Conservation (phyloP, 75 land plant species). For the Pinus albicaulis region DNA sequence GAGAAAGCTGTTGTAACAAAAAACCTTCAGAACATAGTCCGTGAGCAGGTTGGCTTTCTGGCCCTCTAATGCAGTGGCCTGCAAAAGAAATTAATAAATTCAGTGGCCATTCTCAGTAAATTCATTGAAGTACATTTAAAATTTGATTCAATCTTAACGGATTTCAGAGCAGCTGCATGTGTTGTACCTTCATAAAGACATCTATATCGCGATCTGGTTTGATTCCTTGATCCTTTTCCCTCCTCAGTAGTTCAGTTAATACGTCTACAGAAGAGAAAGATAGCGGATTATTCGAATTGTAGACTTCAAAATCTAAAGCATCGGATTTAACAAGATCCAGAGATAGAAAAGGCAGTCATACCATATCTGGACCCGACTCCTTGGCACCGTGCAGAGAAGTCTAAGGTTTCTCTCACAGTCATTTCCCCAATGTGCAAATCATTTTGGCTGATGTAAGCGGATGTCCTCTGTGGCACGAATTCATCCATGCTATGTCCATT, state of each 20-base stretch:
- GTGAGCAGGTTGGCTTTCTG: slow-evolving; percentile 12
- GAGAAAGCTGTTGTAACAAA: too few species aligned
- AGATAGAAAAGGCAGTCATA: neutral
- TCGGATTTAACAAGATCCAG: neutral
- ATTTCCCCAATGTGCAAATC: slow-evolving; percentile 80
- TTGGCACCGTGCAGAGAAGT: slow-evolving; percentile 73
- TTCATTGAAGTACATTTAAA: too few species aligned
- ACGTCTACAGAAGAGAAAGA: slow-evolving; percentile 23
- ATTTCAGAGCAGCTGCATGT: neutral
- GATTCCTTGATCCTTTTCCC: slow-evolving; percentile 51
- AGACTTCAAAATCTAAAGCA: neutral
- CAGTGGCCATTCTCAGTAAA: neutral
- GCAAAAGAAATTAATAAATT: slow-evolving; percentile 29
- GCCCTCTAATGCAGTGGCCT: slow-evolving; percentile 39
- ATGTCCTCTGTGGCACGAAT: slow-evolving; percentile 77
- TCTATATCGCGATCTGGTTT: slow-evolving; percentile 57
- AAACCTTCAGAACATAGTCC: slow-evolving; percentile 71
- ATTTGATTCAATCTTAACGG: too few species aligned
- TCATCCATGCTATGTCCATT: slow-evolving; percentile 79
- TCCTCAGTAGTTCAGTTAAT: slow-evolving; percentile 37
- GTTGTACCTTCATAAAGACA: slow-evolving; percentile 46
- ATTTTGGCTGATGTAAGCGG: slow-evolving; percentile 86
- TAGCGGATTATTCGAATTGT: too few species aligned
- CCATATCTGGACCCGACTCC: slow-evolving; percentile 81
- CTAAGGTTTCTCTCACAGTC: slow-evolving; percentile 88